Evolutionary conservation across 257 asterid genomes (phyloP).

Genomic region (Petunia axillaris): DNA sequence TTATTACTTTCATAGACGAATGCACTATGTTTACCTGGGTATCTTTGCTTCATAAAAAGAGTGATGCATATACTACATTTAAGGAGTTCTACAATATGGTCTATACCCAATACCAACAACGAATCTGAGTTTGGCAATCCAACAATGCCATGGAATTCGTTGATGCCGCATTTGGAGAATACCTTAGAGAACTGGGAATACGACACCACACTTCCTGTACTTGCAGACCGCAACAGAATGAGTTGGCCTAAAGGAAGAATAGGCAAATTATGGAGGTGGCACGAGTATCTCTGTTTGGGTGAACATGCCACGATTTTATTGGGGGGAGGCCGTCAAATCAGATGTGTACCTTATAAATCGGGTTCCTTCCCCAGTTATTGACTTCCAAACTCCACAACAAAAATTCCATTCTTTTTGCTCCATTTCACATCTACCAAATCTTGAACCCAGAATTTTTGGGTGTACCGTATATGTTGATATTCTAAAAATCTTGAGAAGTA

Average conservation of each 20-base stretch:
- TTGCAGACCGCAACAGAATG: conserved; percentile 4
- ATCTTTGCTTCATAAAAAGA: not conserved
- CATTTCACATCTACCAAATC: not conserved
- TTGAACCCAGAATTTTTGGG: not conserved
- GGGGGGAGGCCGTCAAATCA: conserved; percentile 17
- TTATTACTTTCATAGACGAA: not conserved
- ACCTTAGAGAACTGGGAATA: not conserved
- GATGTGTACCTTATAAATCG: conserved; percentile 10
- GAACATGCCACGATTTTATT: conserved; percentile 9
- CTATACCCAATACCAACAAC: not conserved
- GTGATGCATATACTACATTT: not conserved
- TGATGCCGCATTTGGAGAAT: not conserved
- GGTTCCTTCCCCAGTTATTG: not conserved
- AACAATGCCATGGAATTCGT: conserved; percentile 17
- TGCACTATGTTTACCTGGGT: not conserved
- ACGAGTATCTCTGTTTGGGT: conserved; percentile 18
- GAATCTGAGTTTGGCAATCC: not conserved
- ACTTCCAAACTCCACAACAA: conserved; percentile 12
- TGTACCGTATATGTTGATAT: not conserved
- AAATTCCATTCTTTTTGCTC: not conserved
- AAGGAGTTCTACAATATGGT: not conserved
- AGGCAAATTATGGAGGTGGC: conserved; percentile 13
- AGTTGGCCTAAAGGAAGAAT: not conserved
- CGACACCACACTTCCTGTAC: not conserved
- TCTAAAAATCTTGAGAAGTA: not conserved